Evolutionary conservation across 1,284 basidiomycete species (phyloP), one percentile per base, ranked within the genome.

Genomic region (Malassezia cuniculi): DNA sequence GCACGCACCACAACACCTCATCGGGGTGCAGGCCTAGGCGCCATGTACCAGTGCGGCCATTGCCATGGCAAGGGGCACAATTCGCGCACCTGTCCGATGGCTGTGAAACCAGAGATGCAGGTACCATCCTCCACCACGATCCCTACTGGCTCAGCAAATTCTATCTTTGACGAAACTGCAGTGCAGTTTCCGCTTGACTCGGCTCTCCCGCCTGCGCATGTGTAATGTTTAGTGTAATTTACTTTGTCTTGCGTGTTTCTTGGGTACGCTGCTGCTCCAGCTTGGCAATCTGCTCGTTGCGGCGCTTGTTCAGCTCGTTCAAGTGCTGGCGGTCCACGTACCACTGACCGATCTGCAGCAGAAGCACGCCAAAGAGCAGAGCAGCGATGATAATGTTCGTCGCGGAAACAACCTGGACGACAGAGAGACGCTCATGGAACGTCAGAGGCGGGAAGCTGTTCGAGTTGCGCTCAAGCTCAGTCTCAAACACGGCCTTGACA

Each of bases 301-400:
- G 32, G 20, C 42, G 42, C 9, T 20, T 18, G 29, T 39, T 31
- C 19, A 37, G 34, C 32, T 45, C 42, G 12, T 25, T n/a, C n/a
- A n/a, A n/a, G n/a, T n/a, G n/a, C 24, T 25, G 26, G 7, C 36
- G 36, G 22, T 45, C 36, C 30, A 39, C 24, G 30, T 54, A 66
- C 55, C 54, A 61, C 31, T 63, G 55, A 8, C 44, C 39, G 29
- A 48, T 34, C 47, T 65, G 63, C 26, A 66, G 44, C 1, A 63
- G 37, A 12, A 63, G 37, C 5, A 66, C 60, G 30, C 61, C 63
- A 1, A 39, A 27, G 12, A 66, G 44, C 14, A 61, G 46, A 6
- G 52, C 44, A 25, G 55, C 41, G 22, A 47, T 48, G 27, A 66
- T 60, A 5, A 55, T 54, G 44, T 66, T 66, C 31, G 51, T 52